phyloP scores from a whole-genome alignment of 768 basidiomycete genomes.

The Baorangia bicolor region DNA sequence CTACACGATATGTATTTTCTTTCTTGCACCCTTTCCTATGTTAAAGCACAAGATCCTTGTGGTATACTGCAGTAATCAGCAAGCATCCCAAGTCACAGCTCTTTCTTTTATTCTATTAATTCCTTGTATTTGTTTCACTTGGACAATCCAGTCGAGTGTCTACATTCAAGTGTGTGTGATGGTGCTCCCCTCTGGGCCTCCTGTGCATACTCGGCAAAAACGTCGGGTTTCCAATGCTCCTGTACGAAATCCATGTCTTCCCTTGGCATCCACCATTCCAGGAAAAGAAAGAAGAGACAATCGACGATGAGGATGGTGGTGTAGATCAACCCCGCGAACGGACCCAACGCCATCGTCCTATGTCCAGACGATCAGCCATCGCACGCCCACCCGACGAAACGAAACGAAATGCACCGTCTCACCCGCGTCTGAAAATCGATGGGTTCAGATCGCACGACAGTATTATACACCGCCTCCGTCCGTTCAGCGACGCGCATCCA shows the following conservation, averaged over 20 bases:
- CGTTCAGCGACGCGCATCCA: conserved; percentile 80
- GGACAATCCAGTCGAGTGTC: conserved; percentile 6
- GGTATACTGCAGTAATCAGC: conserved; percentile 3
- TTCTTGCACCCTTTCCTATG: neutral
- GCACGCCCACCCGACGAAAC: neutral
- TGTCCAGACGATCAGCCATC: neutral
- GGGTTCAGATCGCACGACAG: conserved; percentile 58
- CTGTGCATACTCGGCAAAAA: conserved; percentile 19
- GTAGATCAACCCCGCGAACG: conserved; percentile 83
- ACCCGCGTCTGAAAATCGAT: conserved; percentile 80
- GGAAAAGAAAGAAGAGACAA: conserved; percentile 79
- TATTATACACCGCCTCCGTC: conserved; percentile 80
- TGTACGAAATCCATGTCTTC: conserved; percentile 75
- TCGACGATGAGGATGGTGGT: conserved; percentile 86
- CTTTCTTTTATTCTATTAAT: conserved; percentile 21
- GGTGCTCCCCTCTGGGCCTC: neutral
- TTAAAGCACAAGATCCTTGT: neutral
- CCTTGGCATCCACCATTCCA: conserved; percentile 84
- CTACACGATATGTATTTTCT: neutral
- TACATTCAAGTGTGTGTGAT: neutral
- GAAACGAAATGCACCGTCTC: conserved; percentile 49
- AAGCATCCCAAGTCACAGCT: conserved; percentile 1
- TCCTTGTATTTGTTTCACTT: conserved; percentile 16
- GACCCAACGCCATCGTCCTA: conserved; percentile 77
- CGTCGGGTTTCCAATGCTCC: conserved; percentile 53